These are phyloP conservation scores for Phytophthora pseudosyringae DNA, from an alignment of 352 stramenopile genomes.

Conservation along the genomic window DNA sequence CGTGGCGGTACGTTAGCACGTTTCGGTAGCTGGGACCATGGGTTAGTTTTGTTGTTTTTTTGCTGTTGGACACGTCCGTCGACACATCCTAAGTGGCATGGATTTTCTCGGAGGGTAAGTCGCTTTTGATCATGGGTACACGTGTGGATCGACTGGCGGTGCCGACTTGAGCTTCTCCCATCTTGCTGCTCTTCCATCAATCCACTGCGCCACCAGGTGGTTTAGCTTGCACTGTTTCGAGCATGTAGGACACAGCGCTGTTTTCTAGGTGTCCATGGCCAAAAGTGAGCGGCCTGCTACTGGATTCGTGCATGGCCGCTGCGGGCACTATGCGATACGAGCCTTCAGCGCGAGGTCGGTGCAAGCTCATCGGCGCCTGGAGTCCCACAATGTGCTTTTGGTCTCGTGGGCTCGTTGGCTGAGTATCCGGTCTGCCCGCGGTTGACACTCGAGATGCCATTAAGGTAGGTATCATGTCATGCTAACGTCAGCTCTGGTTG, in stretches of 20 bases:
- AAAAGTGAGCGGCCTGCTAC: conserved; percentile 10
- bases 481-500: too few species aligned
- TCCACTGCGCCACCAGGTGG: conserved; percentile 21
- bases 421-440: neutral
- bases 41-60: conserved; percentile 8
- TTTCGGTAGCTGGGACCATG: conserved; percentile 25
- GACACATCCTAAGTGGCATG: conserved; percentile 15
- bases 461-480: too few species aligned
- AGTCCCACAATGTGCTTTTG: neutral
- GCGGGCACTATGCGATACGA: conserved; percentile 27
- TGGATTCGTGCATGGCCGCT: conserved; percentile 19
- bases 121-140: conserved; percentile 21
- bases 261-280: conserved; percentile 7
- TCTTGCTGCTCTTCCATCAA: conserved; percentile 21
- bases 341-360: neutral
- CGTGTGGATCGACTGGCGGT: conserved; percentile 7
- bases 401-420: neutral
- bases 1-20: conserved; percentile 7
- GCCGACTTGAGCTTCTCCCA: conserved; percentile 14
- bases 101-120: conserved; percentile 30
- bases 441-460: too few species aligned
- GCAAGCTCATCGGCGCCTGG: neutral
- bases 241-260: conserved; percentile 23
- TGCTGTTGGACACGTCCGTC: conserved; percentile 21
- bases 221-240: conserved; percentile 15